A percentile compares a stretch with the other conserved stretches of the same genome.
phyloP scores from a whole-genome alignment of 2,329 filamentous ascomycete genomes.

The Fusarium solani-melongenae region DNA sequence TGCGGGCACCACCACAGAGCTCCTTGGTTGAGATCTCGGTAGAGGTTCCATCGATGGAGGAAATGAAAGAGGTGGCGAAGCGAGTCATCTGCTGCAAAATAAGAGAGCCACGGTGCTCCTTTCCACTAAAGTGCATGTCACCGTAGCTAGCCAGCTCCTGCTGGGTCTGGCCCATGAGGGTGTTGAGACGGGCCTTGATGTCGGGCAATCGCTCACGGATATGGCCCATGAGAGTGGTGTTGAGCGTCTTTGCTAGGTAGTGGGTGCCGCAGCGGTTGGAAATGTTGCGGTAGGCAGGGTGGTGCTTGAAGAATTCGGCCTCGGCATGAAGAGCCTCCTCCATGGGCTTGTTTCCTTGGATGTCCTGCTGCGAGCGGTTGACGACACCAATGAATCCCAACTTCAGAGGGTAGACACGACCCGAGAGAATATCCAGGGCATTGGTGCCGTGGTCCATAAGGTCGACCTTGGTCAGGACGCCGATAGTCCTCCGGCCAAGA shows the following conservation, averaged over 20 bases:
- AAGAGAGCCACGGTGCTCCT: slow-evolving; percentile 93
- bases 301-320: slow-evolving; percentile 94
- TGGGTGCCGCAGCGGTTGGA: slow-evolving; percentile 92
- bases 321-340: slow-evolving; percentile 90
- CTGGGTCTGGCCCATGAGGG: slow-evolving; percentile 99
- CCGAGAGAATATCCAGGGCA: slow-evolving; percentile 96
- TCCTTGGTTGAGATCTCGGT: slow-evolving; percentile 99
- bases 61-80: slow-evolving; percentile 97
- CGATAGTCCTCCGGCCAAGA: slow-evolving; percentile 92
- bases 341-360: slow-evolving; percentile 95
- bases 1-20: slow-evolving; percentile 91
- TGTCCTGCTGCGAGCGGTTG: slow-evolving; percentile 98
- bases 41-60: slow-evolving; percentile 97
- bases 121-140: slow-evolving; percentile 96
- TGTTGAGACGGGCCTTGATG: slow-evolving; percentile 97
- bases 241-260: slow-evolving; percentile 92
- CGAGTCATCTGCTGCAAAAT: slow-evolving; percentile 98
- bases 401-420: slow-evolving; percentile 95
- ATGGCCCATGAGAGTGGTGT: slow-evolving; percentile 94
- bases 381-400: slow-evolving; percentile 98
- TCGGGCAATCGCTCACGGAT: slow-evolving; percentile 96
- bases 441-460: slow-evolving; percentile 99
- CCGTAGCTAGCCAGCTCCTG: slow-evolving; percentile 98
- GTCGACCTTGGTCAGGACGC: slow-evolving; percentile 95
- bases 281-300: slow-evolving; percentile 97